Base-by-base conservation (phyloP, 2,329 filamentous ascomycete genomes). In the Akanthomyces lecanii region DNA sequence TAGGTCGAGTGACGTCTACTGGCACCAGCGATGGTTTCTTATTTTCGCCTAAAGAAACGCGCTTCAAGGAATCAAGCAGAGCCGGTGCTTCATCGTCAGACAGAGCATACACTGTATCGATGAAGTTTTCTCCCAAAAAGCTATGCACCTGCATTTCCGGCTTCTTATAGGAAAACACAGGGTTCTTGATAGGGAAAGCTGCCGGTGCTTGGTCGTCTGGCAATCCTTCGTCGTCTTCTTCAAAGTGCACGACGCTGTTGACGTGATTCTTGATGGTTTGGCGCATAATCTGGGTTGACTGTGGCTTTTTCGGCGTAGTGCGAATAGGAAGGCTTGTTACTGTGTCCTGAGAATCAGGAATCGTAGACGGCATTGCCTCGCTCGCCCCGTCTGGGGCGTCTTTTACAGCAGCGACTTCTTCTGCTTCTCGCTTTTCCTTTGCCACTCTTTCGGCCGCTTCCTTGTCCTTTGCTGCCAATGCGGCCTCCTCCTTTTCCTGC, bases 51-150 rank as follows among this genome's bases (percentile, higher is more conserved):
- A 61, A 33, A 10, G 51, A 48, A 16, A 48, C 14, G 3, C 28
- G 12, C n/a, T 63, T 61, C 28, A 38, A n/a, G 51, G 66, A 18
- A 51, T 40, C 6, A 12, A 71, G 58, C 14, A 69, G 47, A n/a
- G 75, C 61, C 0, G 74, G 74, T 16, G 71, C 69, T 61, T 77
- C 75, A 21, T 77, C 75, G 54, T 77, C 74, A 5, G 75, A 77
- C 7, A 77, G 69, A 5, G 67, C 66, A 57, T 68, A 69, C 1
- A 67, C 23, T n/a, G 63, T 61, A 40, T 64, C 63, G 11, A 55
- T 61, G 5, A 47, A 55, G 12, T 61, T 61, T 30, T 61, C 59
- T 12, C 59, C 59, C 38, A 61, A 14, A 12, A 61, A 61, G 51
- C 42, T 61, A 42, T 55, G 51, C 42, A 61, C 51, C n/a, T 30